Percentiles rank a stretch among this genome's conserved stretches.
phyloP scores from a whole-genome alignment of 306 rosid genomes.

The Cajanus cajan region DNA sequence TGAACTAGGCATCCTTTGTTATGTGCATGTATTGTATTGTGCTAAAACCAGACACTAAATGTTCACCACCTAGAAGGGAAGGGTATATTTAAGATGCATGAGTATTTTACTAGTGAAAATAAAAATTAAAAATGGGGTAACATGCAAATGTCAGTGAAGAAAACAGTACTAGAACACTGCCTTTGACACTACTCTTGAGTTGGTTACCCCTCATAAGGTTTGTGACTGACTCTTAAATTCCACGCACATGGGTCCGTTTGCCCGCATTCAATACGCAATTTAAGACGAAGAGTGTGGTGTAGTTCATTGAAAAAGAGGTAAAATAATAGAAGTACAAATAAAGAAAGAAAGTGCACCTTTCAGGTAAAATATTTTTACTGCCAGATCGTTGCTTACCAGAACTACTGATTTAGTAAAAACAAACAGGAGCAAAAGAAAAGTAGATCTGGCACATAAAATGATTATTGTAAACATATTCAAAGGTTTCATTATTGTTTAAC shows the following conservation, averaged over 20 bases:
- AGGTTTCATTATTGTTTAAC: not conserved
- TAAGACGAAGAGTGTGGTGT: not conserved
- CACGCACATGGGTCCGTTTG: conserved; percentile 40
- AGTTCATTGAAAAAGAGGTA: conserved; percentile 15
- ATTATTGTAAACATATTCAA: not conserved
- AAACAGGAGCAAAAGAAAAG: not conserved
- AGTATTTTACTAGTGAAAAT: not conserved
- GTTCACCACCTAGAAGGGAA: not conserved
- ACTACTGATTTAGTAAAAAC: conserved; percentile 17
- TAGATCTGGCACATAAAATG: not conserved
- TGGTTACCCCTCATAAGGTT: not conserved
- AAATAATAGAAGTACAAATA: not conserved
- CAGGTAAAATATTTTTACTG: conserved; percentile 8
- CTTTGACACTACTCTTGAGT: not conserved
- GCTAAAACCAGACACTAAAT: not conserved
- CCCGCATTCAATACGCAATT: conserved; percentile 33
- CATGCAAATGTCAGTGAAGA: conserved; percentile 4
- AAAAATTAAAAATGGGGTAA: not conserved
- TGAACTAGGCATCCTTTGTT: no score
- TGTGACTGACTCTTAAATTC: conserved; percentile 21
- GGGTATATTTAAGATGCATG: not conserved
- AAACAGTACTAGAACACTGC: conserved; percentile 1
- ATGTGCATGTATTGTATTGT: not conserved
- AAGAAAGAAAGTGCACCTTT: not conserved
- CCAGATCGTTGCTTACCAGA: not conserved